phyloP scores from a whole-genome alignment of 2,329 filamentous ascomycete species.

The Leptographium flavum region DNA sequence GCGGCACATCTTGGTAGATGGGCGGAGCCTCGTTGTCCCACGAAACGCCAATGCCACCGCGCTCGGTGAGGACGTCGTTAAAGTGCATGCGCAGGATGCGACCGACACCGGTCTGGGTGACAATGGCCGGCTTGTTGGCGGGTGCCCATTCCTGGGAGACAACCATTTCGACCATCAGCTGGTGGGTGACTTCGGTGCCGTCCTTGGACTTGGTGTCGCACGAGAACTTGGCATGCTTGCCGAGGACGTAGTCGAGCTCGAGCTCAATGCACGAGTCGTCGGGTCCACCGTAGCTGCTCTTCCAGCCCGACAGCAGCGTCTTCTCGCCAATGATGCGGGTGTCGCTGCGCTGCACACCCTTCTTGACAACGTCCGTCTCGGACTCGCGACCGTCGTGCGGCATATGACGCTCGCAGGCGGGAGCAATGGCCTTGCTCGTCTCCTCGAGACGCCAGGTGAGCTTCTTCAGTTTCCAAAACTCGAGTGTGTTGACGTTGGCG shows the following conservation, averaged over 20 bases:
- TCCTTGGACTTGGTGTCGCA: constrained; percentile 65
- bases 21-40: constrained; percentile 97
- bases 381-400: constrained; percentile 33
- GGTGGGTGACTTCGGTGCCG: constrained; percentile 69
- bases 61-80: constrained; percentile 65
- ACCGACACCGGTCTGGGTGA: constrained; percentile 79
- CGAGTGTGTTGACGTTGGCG: constrained; percentile 54
- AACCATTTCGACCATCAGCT: constrained; percentile 82
- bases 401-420: constrained; percentile 65
- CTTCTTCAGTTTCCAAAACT: constrained; percentile 78
- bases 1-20: constrained; percentile 85
- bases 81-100: constrained; percentile 90
- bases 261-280: constrained; percentile 54
- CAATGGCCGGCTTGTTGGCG: constrained; percentile 49
- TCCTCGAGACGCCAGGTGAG: constrained; percentile 91
- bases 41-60: constrained; percentile 74
- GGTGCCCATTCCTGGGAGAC: constrained; percentile 81
- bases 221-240: constrained; percentile 43
- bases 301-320: constrained; percentile 81
- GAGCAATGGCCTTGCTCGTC: constrained; percentile 62
- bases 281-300: constrained; percentile 43
- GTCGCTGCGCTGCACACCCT: constrained; percentile 61
- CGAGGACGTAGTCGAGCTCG: constrained; percentile 64
- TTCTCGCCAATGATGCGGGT: constrained; percentile 65
- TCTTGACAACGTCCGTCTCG: constrained; percentile 33